Percentiles rank a stretch among this genome's conserved stretches.
Conservation (phyloP, 2,329 filamentous ascomycete genomes). For the Paecilomyces sp. region DNA sequence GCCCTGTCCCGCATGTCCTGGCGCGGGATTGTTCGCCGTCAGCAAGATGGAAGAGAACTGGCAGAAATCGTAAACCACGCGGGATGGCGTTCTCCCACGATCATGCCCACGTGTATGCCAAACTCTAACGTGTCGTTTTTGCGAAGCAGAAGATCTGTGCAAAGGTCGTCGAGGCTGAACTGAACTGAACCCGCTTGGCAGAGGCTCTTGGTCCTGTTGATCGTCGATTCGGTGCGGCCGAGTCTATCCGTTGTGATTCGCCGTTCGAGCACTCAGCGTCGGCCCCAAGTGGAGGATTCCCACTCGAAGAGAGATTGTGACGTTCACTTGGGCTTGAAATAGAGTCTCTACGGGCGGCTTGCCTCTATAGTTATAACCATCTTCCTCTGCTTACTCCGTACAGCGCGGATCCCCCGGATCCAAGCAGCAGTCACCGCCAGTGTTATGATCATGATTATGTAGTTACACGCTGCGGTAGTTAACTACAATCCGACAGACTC, state of each 20-base stretch:
- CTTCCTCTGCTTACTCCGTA: too few relatives aligned
- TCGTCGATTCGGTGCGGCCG: background rate
- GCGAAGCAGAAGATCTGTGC: too few relatives aligned
- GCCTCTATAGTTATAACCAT: too few relatives aligned
- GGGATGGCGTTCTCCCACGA: background rate
- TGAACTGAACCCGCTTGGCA: background rate
- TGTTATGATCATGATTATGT: background rate
- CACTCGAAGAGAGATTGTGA: too few relatives aligned
- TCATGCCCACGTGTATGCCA: background rate
- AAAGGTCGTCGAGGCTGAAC: background rate
- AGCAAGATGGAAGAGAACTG: background rate
- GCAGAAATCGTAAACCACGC: background rate
- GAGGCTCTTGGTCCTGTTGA: background rate
- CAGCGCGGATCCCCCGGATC: too few relatives aligned
- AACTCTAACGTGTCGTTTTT: too few relatives aligned
- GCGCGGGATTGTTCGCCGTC: background rate
- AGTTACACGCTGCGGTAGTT: background rate
- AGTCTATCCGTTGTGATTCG: background rate
- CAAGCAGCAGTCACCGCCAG: background rate
- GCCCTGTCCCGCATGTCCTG: background rate
- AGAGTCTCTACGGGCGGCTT: too few relatives aligned
- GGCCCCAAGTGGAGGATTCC: background rate
- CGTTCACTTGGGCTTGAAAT: too few relatives aligned
- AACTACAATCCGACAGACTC: background rate
- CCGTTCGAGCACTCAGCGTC: background rate